Evolutionary conservation across 179 eudicot genomes (phyloP).

Genomic region (Heliamphora pulchella): DNA sequence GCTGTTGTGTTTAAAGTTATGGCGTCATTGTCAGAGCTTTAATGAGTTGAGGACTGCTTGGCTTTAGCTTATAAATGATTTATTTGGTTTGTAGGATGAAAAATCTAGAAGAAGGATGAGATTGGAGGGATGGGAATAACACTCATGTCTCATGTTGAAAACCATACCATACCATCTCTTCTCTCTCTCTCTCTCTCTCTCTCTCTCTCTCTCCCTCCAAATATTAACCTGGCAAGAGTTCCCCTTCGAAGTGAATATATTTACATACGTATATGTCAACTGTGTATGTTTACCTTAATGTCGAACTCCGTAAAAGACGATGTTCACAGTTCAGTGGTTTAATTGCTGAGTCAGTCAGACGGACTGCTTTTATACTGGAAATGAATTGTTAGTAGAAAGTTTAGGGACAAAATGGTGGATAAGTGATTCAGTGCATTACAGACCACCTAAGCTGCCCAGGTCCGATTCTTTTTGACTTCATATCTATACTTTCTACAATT

Average conservation of each 20-base stretch:
- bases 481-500: not conserved
- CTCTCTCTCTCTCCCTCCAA: not conserved
- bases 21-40: not conserved
- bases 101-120: not conserved
- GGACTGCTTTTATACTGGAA: not conserved
- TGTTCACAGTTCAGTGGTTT: not conserved
- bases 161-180: not conserved
- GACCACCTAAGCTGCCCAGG: not conserved
- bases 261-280: not conserved
- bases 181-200: not conserved
- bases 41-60: not conserved
- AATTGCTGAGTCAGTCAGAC: not conserved
- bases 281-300: no score
- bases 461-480: not conserved
- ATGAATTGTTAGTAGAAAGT: not conserved
- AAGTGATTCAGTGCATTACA: not conserved
- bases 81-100: not conserved
- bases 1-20: not conserved
- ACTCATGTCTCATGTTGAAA: not conserved
- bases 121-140: not conserved
- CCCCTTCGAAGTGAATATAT: not conserved
- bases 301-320: no score
- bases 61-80: conserved; percentile 2
- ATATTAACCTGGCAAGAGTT: not conserved
- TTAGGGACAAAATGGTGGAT: not conserved